Conservation (phyloP, 2,329 filamentous ascomycete genomes). For the Penicillium sp. region DNA sequence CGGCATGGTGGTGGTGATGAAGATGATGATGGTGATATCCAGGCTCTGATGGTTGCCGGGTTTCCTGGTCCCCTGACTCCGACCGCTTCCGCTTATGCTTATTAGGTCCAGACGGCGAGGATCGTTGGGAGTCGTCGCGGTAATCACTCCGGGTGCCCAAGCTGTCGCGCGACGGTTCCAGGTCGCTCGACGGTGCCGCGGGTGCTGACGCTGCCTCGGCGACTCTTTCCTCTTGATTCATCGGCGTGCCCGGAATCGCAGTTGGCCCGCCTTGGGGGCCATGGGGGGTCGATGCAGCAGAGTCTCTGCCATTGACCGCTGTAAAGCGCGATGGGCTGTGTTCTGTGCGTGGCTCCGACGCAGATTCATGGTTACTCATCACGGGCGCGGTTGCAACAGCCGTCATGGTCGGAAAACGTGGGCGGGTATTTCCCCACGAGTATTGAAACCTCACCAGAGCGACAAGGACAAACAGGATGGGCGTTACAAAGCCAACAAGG, state of each 20-base stretch:
- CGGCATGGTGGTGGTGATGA: slow-evolving; percentile 15
- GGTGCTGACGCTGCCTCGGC: background rate
- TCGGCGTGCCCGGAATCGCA: background rate
- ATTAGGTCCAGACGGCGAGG: slow-evolving; percentile 27
- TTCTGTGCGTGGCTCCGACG: slow-evolving; percentile 40
- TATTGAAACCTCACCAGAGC: background rate
- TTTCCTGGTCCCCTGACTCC: slow-evolving; percentile 56
- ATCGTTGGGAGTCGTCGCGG: slow-evolving; percentile 31
- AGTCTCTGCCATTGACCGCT: slow-evolving; percentile 48
- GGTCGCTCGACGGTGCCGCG: background rate
- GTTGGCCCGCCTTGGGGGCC: slow-evolving; percentile 11
- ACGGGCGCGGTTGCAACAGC: slow-evolving; percentile 38
- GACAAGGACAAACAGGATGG: slow-evolving; percentile 2
- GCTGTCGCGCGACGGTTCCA: slow-evolving; percentile 2
- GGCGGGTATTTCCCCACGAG: slow-evolving; percentile 3
- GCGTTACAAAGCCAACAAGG: no score
- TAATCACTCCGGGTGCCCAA: slow-evolving; percentile 7
- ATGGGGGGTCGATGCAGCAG: slow-evolving; percentile 14
- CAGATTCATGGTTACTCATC: slow-evolving; percentile 37
- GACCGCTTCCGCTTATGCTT: slow-evolving; percentile 71
- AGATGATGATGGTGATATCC: slow-evolving; percentile 12
- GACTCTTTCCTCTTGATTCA: slow-evolving; percentile 12
- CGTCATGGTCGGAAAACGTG: slow-evolving; percentile 31
- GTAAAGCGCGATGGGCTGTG: slow-evolving; percentile 50
- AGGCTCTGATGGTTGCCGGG: slow-evolving; percentile 35